Evolutionary conservation across 306 rosid genomes (phyloP).

Genomic region (Gynostemma pentaphyllum): DNA sequence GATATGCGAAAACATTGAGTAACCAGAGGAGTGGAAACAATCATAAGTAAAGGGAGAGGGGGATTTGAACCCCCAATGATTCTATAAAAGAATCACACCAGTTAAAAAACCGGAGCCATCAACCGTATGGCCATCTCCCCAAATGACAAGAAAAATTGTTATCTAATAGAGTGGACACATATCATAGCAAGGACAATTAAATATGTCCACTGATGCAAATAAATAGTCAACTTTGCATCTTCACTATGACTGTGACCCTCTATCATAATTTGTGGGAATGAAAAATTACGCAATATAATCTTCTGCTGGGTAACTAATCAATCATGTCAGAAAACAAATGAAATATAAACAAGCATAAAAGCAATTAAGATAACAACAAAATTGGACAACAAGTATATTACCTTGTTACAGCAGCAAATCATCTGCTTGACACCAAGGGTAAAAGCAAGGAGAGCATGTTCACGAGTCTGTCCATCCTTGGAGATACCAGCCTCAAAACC

Average conservation of each 20-base stretch:
- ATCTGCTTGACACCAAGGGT: constrained; percentile 19
- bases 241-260: not conserved
- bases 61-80: constrained; percentile 7
- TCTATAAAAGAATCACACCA: not conserved
- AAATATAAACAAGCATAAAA: not conserved
- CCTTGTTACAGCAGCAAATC: constrained; percentile 21
- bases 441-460: constrained; percentile 17
- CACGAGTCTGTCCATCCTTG: constrained; percentile 19
- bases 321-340: not conserved
- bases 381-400: not conserved
- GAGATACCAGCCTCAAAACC: constrained; percentile 19
- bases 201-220: not conserved
- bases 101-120: constrained; percentile 1
- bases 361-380: not conserved
- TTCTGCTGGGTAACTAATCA: not conserved
- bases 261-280: not conserved
- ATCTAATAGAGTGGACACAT: not conserved
- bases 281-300: not conserved
- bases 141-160: not conserved
- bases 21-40: not conserved
- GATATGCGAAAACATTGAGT: not conserved
- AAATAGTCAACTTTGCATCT: not conserved
- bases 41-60: not conserved
- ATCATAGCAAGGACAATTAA: not conserved
- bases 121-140: constrained; percentile 11